phyloP scores from a whole-genome alignment of 768 basidiomycete genomes.

The Plicaturopsis crispa region DNA sequence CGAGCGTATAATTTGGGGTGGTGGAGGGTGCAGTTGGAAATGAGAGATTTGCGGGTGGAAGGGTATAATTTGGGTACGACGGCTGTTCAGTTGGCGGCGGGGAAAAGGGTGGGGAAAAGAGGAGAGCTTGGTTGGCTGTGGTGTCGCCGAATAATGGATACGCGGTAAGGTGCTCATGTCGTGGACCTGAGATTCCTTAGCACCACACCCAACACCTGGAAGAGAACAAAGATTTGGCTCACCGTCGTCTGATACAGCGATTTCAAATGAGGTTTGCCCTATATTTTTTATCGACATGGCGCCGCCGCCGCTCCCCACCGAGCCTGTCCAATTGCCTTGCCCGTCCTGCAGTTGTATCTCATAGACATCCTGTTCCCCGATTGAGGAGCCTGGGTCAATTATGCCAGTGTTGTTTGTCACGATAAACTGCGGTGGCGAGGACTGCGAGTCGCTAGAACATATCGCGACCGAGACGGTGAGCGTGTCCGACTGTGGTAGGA shows the following conservation, averaged over 20 bases:
- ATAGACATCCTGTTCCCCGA: slow-evolving; percentile 30
- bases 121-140: slow-evolving; percentile 60
- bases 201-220: neutral
- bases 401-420: slow-evolving; percentile 42
- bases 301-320: slow-evolving; percentile 39
- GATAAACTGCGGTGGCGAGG: slow-evolving; percentile 44
- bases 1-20: slow-evolving; percentile 42
- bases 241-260: slow-evolving; percentile 47
- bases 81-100: slow-evolving; percentile 25
- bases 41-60: slow-evolving; percentile 49
- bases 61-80: slow-evolving; percentile 69
- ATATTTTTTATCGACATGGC: slow-evolving; percentile 38
- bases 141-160: slow-evolving; percentile 67
- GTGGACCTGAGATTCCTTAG: slow-evolving; percentile 26
- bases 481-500: slow-evolving; percentile 29
- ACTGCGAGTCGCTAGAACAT: slow-evolving; percentile 24
- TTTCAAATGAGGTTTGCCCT: slow-evolving; percentile 41
- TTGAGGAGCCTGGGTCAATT: slow-evolving; percentile 27
- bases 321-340: slow-evolving; percentile 43
- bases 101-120: slow-evolving; percentile 59
- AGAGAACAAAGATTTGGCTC: slow-evolving; percentile 5
- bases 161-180: slow-evolving; percentile 34
- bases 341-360: slow-evolving; percentile 45
- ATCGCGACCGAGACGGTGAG: slow-evolving; percentile 43
- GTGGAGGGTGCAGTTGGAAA: slow-evolving; percentile 32